Evolutionary conservation across 163 green algal genomes (phyloP), one percentile per base, ranked within the genome.

Genomic region (Scenedesmus sp.): DNA sequence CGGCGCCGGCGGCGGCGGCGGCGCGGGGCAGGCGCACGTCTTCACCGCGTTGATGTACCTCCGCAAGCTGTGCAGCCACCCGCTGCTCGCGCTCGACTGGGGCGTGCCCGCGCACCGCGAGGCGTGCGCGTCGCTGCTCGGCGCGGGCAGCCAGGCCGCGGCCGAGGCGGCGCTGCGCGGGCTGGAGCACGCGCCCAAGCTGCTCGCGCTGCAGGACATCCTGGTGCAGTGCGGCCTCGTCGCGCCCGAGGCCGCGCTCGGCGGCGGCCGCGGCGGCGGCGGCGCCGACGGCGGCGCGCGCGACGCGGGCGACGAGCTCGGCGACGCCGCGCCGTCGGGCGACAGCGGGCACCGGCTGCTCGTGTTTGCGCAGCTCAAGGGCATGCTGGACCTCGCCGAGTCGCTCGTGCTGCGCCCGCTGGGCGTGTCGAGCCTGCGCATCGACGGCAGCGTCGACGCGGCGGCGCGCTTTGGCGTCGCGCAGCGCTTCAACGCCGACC

Each of bases 351-450:
- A 99, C 85, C 87, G 96, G 11, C 88, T 98, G 82, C 91, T 99
- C 39, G 88, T 99, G 14, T 99, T 99, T 92, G 94, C 94, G 14
- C 96, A 99, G 89, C 84, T 97, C n/a, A 94, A 93, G 62, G 80
- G 70, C 4, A 87, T 97, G 82, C 89, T 99, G 63, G 93, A 99
- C 79, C 81, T 98, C 31, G 91, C 97, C 6, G 96, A 98, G 86
- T 34, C 45, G 2, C 82, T 95, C 31, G 84, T 99, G 74, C 89
- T 99, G 73, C 13, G 60, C 17, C 90, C 93, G 6, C 64, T 87
- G 58, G 89, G 91, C 1, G 86, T 99, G 28, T 87, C 89, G 39
- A 95, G 88, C 71, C 80, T 98, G 69, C 89, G 96, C 26, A 83
- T 99, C 11, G 96, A 99, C 67, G 96, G 96, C 34, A 73, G 73